phyloP scores from a whole-genome alignment of 495 filamentous ascomycete genomes.

The Aspergillus homomorphus region DNA sequence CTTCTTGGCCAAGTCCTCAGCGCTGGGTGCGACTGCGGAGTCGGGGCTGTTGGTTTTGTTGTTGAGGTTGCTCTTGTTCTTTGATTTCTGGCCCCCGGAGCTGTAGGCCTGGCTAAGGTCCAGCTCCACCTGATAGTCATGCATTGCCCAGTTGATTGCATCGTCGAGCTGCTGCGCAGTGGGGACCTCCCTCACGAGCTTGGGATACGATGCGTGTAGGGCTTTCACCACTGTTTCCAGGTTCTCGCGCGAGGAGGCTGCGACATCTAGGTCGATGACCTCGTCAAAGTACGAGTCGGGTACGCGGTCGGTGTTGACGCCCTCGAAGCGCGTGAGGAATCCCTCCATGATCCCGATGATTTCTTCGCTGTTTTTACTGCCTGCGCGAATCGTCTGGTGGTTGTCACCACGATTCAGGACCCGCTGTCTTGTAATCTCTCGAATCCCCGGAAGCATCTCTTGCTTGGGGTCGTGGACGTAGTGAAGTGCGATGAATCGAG shows the following conservation, averaged over 20 bases:
- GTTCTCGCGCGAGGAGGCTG: conserved; percentile 73
- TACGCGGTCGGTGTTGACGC: conserved; percentile 53
- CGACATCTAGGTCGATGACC: conserved; percentile 80
- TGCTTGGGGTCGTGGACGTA: conserved; percentile 74
- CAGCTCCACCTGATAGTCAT: conserved; percentile 73
- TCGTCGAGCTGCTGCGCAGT: conserved; percentile 69
- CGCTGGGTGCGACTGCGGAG: conserved; percentile 10
- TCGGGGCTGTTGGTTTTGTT: conserved; percentile 23
- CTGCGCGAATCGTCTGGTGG: conserved; percentile 93
- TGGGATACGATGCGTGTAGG: conserved; percentile 69
- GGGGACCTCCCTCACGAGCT: conserved; percentile 69
- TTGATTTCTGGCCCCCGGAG: conserved; percentile 6
- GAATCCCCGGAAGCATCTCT: conserved; percentile 58
- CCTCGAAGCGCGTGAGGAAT: conserved; percentile 83
- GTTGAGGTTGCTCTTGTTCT: conserved; percentile 36
- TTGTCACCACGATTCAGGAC: conserved; percentile 89
- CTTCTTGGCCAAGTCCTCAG: conserved; percentile 42
- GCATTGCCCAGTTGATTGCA: conserved; percentile 72
- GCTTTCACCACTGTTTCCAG: conserved; percentile 73
- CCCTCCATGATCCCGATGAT: conserved; percentile 91
- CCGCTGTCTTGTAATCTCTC: conserved; percentile 69
- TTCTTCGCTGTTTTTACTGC: conserved; percentile 59
- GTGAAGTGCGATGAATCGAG: conserved; percentile 83
- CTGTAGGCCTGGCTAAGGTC: conserved; percentile 55
- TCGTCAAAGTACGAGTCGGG: conserved; percentile 79